A percentile compares a stretch with the other conserved stretches of the same genome.
Evolutionary conservation across 768 basidiomycete genomes (phyloP).

Genomic region (Porphyrellus cyaneotinctus): DNA sequence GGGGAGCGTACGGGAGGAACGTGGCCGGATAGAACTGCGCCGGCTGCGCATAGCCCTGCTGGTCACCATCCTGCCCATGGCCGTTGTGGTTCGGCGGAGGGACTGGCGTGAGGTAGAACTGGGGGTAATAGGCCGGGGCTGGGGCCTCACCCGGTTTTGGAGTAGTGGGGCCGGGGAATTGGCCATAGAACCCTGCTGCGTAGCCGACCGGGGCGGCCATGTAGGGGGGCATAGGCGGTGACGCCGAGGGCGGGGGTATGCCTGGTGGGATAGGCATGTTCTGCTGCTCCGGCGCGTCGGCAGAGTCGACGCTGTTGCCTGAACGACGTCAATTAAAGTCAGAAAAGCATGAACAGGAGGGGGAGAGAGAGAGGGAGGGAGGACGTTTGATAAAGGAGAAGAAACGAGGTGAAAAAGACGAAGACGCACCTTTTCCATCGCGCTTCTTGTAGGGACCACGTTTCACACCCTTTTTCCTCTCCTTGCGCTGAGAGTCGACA

Average conservation of each 20-base stretch:
- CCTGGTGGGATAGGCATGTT: constrained; percentile 41
- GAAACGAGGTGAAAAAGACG: constrained; percentile 27
- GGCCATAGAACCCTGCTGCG: constrained; percentile 51
- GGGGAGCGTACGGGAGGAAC: constrained; percentile 44
- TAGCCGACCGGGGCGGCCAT: constrained; percentile 49
- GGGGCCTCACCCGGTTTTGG: constrained; percentile 51
- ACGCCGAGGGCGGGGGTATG: constrained; percentile 39
- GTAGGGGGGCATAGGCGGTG: constrained; percentile 49
- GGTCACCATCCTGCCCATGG: constrained; percentile 41
- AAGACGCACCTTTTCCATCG: constrained; percentile 77
- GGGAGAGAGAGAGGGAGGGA: background rate
- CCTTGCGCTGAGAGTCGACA: constrained; percentile 87
- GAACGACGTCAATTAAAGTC: constrained; percentile 53
- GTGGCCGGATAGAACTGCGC: constrained; percentile 46
- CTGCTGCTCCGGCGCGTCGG: constrained; percentile 42
- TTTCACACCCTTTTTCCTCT: constrained; percentile 85
- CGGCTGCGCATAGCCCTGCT: constrained; percentile 37
- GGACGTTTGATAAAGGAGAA: constrained; percentile 17
- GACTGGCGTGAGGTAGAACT: constrained; percentile 44
- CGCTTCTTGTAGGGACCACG: constrained; percentile 93
- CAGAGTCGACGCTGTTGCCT: constrained; percentile 48
- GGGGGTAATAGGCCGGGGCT: constrained; percentile 49
- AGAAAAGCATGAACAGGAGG: constrained; percentile 29
- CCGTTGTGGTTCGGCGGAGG: constrained; percentile 39
- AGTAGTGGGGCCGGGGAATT: constrained; percentile 46